phyloP scores from a whole-genome alignment of 495 filamentous ascomycete genomes.

The Penicillium verhagenii region DNA sequence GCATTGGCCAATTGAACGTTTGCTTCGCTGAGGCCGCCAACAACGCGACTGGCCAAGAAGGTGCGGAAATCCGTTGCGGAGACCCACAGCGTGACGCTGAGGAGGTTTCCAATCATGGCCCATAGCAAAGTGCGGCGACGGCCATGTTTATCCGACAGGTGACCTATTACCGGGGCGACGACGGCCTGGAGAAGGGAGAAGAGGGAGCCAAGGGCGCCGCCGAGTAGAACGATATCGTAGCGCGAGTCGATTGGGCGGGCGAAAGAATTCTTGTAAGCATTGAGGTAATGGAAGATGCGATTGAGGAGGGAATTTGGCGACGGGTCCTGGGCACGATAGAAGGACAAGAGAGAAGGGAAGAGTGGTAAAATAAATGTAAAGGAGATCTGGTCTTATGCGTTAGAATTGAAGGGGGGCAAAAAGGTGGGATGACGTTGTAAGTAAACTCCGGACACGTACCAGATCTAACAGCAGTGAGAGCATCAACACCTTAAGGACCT shows the following conservation, averaged over 20 bases:
- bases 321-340: conserved; percentile 75
- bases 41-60: conserved; percentile 86
- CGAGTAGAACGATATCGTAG: conserved; percentile 96
- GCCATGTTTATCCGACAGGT: conserved; percentile 84
- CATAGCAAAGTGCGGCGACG: conserved; percentile 83
- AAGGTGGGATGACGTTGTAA: neutral
- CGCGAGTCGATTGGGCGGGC: conserved; percentile 89
- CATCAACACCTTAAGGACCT: conserved; percentile 78
- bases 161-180: conserved; percentile 88
- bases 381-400: conserved; percentile 57
- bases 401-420: neutral
- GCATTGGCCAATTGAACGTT: conserved; percentile 96
- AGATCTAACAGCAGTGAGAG: conserved; percentile 69
- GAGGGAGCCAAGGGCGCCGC: conserved; percentile 88
- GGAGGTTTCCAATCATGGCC: conserved; percentile 93
- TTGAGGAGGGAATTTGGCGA: conserved; percentile 64
- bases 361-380: conserved; percentile 98
- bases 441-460: conserved; percentile 36
- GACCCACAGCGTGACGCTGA: conserved; percentile 92
- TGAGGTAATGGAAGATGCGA: conserved; percentile 76
- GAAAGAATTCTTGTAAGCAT: conserved; percentile 94
- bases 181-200: conserved; percentile 93
- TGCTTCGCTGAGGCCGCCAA: conserved; percentile 92
- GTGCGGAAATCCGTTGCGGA: conserved; percentile 90
- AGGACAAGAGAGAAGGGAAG: conserved; percentile 89